These are phyloP conservation scores for Fusarium sp. DNA, from an alignment of 2,329 filamentous ascomycete species.

Conservation along the genomic window DNA sequence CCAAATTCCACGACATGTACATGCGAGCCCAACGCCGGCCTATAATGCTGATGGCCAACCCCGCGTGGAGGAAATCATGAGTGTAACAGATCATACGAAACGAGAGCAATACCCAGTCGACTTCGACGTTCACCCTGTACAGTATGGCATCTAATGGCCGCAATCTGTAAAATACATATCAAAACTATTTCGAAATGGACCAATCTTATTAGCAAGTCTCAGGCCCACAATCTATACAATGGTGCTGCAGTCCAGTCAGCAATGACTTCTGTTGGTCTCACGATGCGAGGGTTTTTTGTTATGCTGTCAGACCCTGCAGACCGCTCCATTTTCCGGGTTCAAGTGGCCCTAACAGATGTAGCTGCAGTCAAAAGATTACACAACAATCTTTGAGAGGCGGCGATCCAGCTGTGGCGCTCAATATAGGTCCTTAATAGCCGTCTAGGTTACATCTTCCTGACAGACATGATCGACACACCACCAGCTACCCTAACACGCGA, in stretches of 20 bases:
- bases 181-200: slow-evolving; percentile 39
- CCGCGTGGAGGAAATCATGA: slow-evolving; percentile 55
- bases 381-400: slow-evolving; percentile 14
- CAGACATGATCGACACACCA: slow-evolving; percentile 33
- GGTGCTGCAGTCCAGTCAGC: slow-evolving; percentile 27
- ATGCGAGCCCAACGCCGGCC: slow-evolving; percentile 79
- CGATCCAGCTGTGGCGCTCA: slow-evolving; percentile 34
- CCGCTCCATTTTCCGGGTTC: slow-evolving; percentile 16
- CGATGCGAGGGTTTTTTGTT: slow-evolving; percentile 32
- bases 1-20: slow-evolving; percentile 81
- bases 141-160: slow-evolving; percentile 44
- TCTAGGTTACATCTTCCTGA: slow-evolving; percentile 37
- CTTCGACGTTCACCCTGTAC: slow-evolving; percentile 46
- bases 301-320: slow-evolving; percentile 27
- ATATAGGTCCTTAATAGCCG: slow-evolving; percentile 24
- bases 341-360: slow-evolving; percentile 20
- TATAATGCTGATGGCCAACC: slow-evolving; percentile 67
- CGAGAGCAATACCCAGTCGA: slow-evolving; percentile 47
- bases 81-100: slow-evolving; percentile 40
- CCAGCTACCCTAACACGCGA: slow-evolving; percentile 20
- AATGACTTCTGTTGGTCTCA: slow-evolving; percentile 17
- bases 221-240: slow-evolving; percentile 23
- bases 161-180: slow-evolving; percentile 50
- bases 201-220: slow-evolving; percentile 35
- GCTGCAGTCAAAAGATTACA: slow-evolving; percentile 30